Base-by-base conservation (phyloP, 352 stramenopile genomes). In the Pythium scleroteichum region DNA sequence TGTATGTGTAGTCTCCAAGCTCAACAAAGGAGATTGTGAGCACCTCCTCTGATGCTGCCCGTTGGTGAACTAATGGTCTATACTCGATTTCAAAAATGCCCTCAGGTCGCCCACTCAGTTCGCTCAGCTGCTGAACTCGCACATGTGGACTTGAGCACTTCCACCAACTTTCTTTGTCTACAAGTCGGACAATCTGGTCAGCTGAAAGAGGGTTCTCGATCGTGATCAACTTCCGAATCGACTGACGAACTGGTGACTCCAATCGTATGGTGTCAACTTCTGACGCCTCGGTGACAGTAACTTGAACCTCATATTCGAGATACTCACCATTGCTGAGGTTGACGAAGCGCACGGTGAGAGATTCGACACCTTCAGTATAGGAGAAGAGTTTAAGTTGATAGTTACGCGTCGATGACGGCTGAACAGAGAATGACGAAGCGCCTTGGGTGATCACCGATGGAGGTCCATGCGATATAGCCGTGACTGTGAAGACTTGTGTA, bases 31-130 rank as follows among this genome's bases (percentile, higher is more conserved):
- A 64, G 26, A 97, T 94, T 0, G 69, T 83, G n/a, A 96, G 57
- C 6, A 59, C 64, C 2, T 72, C 76, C n/a, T 96, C 81, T 2
- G 62, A 62, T 0, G 75, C 71, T 5, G 65, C 45, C 0, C 65
- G n/a, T 17, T 9, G 75, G 23, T 91, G 76, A 26, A 96, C 32
- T 6, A 86, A 81, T 7, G 92, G 92, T 13, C 92, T 76, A 65
- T 95, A 98, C 59, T 97, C 88, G 22, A 98, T 72, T 50, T 97
- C 91, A 59, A 94, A 97, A 10, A 74, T 72, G 1, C 91, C 89
- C 67, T 98, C 91, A 0, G 78, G 55, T 33, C 75, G 83, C 3
- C 73, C 84, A 24, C 64, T 83, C 50, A 97, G 90, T 22, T 79
- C 75, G 4, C 62, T 80, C 7, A 97, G 42, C 46, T 92, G 75